These are phyloP conservation scores for Choiromyces venosus DNA, from an alignment of 495 filamentous ascomycete species.

Conservation along the genomic window DNA sequence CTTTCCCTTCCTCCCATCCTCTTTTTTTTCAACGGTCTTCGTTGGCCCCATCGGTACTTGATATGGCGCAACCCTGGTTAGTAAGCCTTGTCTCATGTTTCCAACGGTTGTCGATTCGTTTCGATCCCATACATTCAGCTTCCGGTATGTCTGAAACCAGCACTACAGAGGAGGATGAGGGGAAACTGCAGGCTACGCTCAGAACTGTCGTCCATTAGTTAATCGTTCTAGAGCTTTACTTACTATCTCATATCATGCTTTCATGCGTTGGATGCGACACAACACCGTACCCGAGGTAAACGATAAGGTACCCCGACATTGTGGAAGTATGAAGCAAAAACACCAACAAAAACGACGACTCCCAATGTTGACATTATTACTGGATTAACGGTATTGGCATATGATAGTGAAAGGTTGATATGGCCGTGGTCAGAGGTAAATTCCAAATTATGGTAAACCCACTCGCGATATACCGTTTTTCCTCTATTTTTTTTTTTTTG, in stretches of 20 bases:
- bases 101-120: neutral
- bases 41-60: neutral
- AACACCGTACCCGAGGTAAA: neutral
- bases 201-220: neutral
- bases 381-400: neutral
- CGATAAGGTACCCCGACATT: neutral
- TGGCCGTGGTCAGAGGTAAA: neutral
- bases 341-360: neutral
- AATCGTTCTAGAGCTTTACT: neutral
- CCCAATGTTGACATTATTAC: neutral
- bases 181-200: slow-evolving; percentile 1
- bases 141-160: neutral
- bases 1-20: no score
- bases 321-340: neutral
- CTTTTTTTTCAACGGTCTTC: neutral
- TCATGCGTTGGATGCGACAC: neutral
- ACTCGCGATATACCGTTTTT: neutral
- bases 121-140: neutral
- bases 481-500: neutral
- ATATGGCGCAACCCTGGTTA: neutral
- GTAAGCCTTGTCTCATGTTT: neutral
- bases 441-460: neutral
- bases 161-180: neutral
- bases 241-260: neutral
- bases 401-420: neutral